phyloP scores from a whole-genome alignment of 1,284 basidiomycete genomes.

The Stereum hirsutum region DNA sequence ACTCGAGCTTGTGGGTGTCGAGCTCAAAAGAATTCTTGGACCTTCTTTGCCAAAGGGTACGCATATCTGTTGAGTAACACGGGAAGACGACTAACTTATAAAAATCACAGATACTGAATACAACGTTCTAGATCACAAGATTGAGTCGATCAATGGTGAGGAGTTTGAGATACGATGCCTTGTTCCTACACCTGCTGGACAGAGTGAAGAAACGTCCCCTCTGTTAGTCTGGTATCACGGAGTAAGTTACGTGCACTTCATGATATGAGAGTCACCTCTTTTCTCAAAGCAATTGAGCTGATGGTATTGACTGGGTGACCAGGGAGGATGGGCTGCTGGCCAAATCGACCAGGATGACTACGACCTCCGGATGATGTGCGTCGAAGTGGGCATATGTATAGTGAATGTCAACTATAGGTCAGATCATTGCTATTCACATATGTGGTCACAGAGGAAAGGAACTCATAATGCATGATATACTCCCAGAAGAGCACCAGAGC shows the following conservation, averaged over 20 bases:
- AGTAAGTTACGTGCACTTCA: conserved; percentile 3
- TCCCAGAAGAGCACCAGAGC: conserved; percentile 26
- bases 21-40: too few species aligned
- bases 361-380: conserved; percentile 9
- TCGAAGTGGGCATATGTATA: conserved; percentile 15
- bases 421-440: not conserved
- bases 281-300: not conserved
- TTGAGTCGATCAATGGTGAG: conserved; percentile 1
- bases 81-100: too few species aligned
- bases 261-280: not conserved
- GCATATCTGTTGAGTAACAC: too few species aligned
- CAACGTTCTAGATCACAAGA: conserved; percentile 4
- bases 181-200: not conserved
- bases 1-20: too few species aligned
- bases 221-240: conserved; percentile 10
- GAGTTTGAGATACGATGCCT: conserved; percentile 2
- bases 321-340: conserved; percentile 7
- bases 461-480: not conserved
- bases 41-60: too few species aligned
- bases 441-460: not conserved
- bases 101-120: conserved; percentile 4
- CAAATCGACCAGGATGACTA: conserved; percentile 13
- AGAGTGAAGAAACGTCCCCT: conserved; percentile 2
- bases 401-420: conserved; percentile 7
- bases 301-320: too few species aligned